Evolutionary conservation across 768 basidiomycete species (phyloP).

Genomic region (Kwoniella dejecticola): DNA sequence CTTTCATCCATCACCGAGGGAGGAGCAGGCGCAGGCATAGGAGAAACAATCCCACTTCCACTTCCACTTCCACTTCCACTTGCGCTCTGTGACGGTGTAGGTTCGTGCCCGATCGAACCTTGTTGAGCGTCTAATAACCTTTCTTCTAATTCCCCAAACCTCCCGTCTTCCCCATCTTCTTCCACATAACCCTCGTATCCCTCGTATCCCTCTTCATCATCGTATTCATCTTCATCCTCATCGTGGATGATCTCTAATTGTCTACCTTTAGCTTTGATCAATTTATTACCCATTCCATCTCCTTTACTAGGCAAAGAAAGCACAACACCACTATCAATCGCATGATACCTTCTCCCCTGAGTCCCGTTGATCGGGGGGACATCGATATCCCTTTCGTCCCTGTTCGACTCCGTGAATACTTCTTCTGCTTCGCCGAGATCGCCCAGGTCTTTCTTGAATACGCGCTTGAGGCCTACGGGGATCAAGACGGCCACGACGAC

Average conservation of each 20-base stretch:
- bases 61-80: neutral
- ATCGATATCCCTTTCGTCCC: slow-evolving; percentile 20
- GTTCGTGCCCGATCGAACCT: neutral
- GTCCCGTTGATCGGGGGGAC: slow-evolving; percentile 28
- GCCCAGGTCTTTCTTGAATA: slow-evolving; percentile 69
- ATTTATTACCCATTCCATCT: slow-evolving; percentile 8
- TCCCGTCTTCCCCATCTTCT: slow-evolving; percentile 1
- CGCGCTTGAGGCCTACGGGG: slow-evolving; percentile 83
- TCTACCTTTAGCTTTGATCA: slow-evolving; percentile 29
- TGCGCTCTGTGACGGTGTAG: no score
- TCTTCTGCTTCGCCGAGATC: slow-evolving; percentile 42
- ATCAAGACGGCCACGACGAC: slow-evolving; percentile 90
- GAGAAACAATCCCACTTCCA: neutral
- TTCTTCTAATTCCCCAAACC: neutral
- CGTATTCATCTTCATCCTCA: slow-evolving; percentile 36
- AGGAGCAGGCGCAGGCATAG: no score
- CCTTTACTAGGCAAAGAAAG: slow-evolving; percentile 37
- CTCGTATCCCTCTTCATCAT: slow-evolving; percentile 11
- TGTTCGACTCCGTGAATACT: slow-evolving; percentile 16
- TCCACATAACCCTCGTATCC: no score
- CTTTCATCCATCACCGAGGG: no score
- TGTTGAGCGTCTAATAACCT: neutral
- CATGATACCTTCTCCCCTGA: slow-evolving; percentile 34
- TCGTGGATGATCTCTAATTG: slow-evolving; percentile 38
- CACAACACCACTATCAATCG: slow-evolving; percentile 47